Base-by-base conservation (phyloP, 495 filamentous ascomycete species). In the Penicillium angulare region DNA sequence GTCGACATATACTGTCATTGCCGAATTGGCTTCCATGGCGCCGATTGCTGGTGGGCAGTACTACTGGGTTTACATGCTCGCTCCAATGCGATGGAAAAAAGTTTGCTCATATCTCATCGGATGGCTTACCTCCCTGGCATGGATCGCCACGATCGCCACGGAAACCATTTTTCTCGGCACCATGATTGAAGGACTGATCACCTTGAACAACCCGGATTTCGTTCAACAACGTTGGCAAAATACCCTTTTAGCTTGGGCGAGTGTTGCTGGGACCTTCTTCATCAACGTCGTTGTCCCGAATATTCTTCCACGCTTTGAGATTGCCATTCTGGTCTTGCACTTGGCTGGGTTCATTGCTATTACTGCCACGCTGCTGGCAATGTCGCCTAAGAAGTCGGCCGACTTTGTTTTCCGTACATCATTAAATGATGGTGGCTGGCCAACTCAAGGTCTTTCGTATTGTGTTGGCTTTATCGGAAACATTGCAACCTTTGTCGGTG, bases 321-420 rank as follows among this genome's bases (percentile, higher is more conserved):
- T 65, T 20, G 18, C 64, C n/a, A 61, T 76, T 7, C 55, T 80
- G 3, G 56, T 75, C 6, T 40, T 79, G 22, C 76, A 80, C 43
- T 34, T 79, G 15, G 44, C 65, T 6, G 75, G 74, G 7, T 78
- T 81, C 48, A 72, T 81, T 40, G 71, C 71, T 45, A 81, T 80
- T 42, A 77, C 73, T 5, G 63, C 59, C 7, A 48, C 59, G 20
- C 46, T 61, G 1, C 32, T 71, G 29, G 68, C 55, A 34, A 38
- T 72, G 33, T 52, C 50, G 0, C 56, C 65, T 1, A 57, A 59
- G 26, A 52, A 50, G 23, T 55, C 56, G 5, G 56, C 65, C 1
- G 43, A 53, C 7, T 65, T 58, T 35, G 73, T 76, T 26, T 76
- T 76, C 49, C 63, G 63, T 3, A 66, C 66, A 0, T 70, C 75